Percentiles rank a stretch among this genome's conserved stretches.
Conservation (phyloP, 371 early-diverging fungal species). For the Lichtheimia ramosa region DNA sequence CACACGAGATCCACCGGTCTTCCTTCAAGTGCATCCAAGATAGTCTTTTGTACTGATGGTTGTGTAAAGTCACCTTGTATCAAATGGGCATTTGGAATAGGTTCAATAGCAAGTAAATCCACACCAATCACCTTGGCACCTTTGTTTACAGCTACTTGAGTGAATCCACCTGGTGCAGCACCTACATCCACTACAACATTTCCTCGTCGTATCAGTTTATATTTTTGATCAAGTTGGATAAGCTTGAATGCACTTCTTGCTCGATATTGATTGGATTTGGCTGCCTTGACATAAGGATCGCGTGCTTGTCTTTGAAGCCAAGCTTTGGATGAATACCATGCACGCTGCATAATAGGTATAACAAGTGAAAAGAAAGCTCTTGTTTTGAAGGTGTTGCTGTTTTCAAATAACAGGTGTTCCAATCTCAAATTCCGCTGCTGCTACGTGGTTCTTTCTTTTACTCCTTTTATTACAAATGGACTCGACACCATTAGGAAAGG, state of each 20-base stretch:
- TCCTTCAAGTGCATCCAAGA: conserved; percentile 37
- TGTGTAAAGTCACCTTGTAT: conserved; percentile 69
- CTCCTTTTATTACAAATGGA: no score
- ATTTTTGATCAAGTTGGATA: conserved; percentile 75
- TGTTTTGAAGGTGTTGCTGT: no score
- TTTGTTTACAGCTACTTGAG: conserved; percentile 73
- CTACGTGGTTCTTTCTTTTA: no score
- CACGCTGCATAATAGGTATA: not conserved
- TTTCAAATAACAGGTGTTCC: no score
- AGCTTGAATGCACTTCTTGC: conserved; percentile 91
- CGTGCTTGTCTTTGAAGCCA: conserved; percentile 71
- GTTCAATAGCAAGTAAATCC: conserved; percentile 73
- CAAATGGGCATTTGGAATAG: conserved; percentile 63
- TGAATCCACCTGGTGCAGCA: conserved; percentile 93
- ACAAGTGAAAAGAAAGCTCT: no score
- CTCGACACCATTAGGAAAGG: no score
- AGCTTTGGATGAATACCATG: conserved; percentile 50
- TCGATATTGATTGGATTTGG: conserved; percentile 72
- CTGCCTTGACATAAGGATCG: conserved; percentile 73
- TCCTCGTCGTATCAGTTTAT: conserved; percentile 59
- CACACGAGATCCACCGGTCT: conserved; percentile 60
- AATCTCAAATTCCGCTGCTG: no score
- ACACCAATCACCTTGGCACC: conserved; percentile 59
- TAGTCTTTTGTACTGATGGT: conserved; percentile 27
- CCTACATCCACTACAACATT: conserved; percentile 81